A percentile compares a stretch with the other conserved stretches of the same genome.
Conservation (phyloP, 495 filamentous ascomycete genomes). For the Tuber magnatum region DNA sequence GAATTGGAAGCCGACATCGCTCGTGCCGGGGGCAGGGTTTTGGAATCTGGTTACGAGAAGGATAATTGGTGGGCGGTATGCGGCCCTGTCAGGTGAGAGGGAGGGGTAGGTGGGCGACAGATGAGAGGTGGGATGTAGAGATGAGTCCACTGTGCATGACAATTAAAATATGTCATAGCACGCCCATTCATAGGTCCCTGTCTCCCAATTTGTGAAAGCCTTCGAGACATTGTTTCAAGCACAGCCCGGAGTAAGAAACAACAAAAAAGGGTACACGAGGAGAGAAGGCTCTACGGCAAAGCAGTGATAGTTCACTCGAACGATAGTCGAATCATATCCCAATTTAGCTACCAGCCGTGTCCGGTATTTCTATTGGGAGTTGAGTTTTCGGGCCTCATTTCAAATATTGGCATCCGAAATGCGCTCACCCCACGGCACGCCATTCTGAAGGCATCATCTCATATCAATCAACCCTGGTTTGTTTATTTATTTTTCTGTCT, state of each 20-base stretch:
- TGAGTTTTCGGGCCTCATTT: neutral
- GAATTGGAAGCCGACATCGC: conserved; percentile 78
- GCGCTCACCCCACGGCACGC: neutral
- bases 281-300: neutral
- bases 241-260: neutral
- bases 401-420: neutral
- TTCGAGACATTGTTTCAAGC: neutral
- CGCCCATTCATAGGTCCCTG: neutral
- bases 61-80: conserved; percentile 94
- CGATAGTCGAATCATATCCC: neutral
- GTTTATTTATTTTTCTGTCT: neutral
- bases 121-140: conserved; percentile 15
- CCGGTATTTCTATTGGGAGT: neutral
- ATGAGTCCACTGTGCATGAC: conserved; percentile 18
- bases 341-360: neutral
- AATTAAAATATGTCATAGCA: conserved; percentile 9
- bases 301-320: neutral
- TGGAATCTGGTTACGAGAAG: conserved; percentile 85
- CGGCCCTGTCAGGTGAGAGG: conserved; percentile 23
- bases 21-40: conserved; percentile 64
- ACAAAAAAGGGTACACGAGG: neutral
- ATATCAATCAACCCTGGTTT: neutral
- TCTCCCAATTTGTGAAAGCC: neutral
- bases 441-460: neutral
- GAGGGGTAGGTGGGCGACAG: conserved; percentile 12